Evolutionary conservation across 495 filamentous ascomycete species (phyloP).

Genomic region (Penicillium crystallinum): DNA sequence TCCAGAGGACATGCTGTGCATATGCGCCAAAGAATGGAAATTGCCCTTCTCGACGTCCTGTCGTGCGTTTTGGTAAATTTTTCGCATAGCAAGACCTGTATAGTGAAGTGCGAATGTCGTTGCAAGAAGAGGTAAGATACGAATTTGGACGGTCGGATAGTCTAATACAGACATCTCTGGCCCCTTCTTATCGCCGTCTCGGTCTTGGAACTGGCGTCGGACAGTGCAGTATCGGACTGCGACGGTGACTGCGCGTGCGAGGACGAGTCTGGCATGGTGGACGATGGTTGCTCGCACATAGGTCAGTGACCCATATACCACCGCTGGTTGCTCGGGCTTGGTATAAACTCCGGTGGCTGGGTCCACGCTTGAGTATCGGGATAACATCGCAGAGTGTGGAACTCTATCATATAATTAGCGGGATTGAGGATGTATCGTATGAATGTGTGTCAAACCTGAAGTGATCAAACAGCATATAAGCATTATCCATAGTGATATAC

Average conservation of each 20-base stretch:
- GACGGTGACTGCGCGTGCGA: conserved; percentile 45
- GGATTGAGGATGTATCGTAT: neutral
- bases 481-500: conserved; percentile 46
- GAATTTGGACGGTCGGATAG: conserved; percentile 46
- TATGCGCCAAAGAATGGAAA: conserved; percentile 37
- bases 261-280: conserved; percentile 41
- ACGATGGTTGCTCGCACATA: conserved; percentile 43
- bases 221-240: conserved; percentile 42
- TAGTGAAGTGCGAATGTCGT: conserved; percentile 48
- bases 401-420: conserved; percentile 16
- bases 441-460: conserved; percentile 16
- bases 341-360: conserved; percentile 35
- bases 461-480: conserved; percentile 46
- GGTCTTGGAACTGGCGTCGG: conserved; percentile 42
- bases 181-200: conserved; percentile 29
- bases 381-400: conserved; percentile 43
- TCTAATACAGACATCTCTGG: conserved; percentile 43
- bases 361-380: conserved; percentile 39
- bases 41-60: conserved; percentile 37
- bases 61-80: conserved; percentile 32
- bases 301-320: conserved; percentile 45
- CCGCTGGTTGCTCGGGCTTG: conserved; percentile 34
- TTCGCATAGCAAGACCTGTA: conserved; percentile 40
- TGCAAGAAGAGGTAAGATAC: conserved; percentile 44
- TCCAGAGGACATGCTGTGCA: conserved; percentile 46